Evolutionary conservation across 441 rosid species (phyloP).

Genomic region (Hura crepitans): DNA sequence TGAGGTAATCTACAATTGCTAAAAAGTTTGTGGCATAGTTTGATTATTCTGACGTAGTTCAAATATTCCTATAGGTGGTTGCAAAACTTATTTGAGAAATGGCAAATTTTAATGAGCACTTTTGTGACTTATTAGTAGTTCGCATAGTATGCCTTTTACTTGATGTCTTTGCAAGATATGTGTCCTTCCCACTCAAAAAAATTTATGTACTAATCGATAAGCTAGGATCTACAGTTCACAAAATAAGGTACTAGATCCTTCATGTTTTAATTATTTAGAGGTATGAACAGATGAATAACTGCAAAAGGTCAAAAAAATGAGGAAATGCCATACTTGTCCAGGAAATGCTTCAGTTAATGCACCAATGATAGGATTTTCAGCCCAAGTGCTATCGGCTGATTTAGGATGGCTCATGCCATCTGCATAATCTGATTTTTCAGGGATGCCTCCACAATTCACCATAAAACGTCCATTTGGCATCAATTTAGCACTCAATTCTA

Average conservation of each 20-base stretch:
- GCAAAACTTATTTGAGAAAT: too few relatives aligned
- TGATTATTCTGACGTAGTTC: too few relatives aligned
- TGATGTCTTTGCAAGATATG: too few relatives aligned
- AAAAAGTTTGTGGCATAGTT: too few relatives aligned
- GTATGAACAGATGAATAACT: background rate
- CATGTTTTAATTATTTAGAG: background rate
- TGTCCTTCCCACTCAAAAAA: too few relatives aligned
- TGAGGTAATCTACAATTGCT: background rate
- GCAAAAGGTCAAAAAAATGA: too few relatives aligned
- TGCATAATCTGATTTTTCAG: constrained; percentile 25
- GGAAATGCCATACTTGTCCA: constrained; percentile 46
- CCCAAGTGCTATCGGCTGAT: constrained; percentile 39
- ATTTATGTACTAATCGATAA: background rate
- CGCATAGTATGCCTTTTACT: too few relatives aligned
- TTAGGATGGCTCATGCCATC: constrained; percentile 23
- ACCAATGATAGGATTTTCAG: constrained; percentile 53
- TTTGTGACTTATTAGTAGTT: too few relatives aligned
- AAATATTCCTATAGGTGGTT: too few relatives aligned
- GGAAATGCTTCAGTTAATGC: constrained; percentile 63
- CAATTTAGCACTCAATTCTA: constrained; percentile 50
- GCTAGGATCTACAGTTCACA: background rate
- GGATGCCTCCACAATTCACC: constrained; percentile 75
- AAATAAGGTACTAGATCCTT: background rate
- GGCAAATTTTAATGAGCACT: too few relatives aligned
- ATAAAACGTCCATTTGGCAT: constrained; percentile 65